Conservation (phyloP, 768 basidiomycete species). For the Tulasnella sp. region DNA sequence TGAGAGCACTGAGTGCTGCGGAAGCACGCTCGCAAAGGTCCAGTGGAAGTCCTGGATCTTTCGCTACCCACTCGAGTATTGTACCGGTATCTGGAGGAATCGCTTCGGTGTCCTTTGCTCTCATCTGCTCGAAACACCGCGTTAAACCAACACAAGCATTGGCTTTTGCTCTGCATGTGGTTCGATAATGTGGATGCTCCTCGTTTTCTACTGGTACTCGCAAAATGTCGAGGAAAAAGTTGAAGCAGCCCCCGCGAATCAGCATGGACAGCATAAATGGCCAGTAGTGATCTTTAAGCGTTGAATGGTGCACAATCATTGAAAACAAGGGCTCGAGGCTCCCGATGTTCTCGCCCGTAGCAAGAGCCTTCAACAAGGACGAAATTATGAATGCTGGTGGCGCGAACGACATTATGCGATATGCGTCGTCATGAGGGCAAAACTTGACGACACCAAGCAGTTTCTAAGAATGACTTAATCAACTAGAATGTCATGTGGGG, state of each 20-base stretch:
- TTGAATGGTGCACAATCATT: constrained; percentile 1
- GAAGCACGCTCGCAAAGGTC: not conserved
- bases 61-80: not conserved
- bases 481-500: too few species aligned
- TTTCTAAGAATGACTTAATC: too few species aligned
- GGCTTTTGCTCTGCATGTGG: not conserved
- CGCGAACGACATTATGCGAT: not conserved
- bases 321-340: not conserved
- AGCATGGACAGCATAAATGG: constrained; percentile 7
- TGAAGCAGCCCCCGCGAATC: not conserved
- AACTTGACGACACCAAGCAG: not conserved
- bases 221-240: not conserved
- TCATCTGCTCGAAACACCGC: constrained; percentile 18
- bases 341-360: too few species aligned
- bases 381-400: not conserved
- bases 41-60: not conserved
- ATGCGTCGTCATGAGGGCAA: constrained; percentile 10
- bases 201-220: not conserved
- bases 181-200: not conserved
- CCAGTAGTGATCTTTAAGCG: not conserved
- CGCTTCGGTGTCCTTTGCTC: not conserved
- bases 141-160: not conserved
- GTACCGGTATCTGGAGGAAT: not conserved
- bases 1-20: not conserved
- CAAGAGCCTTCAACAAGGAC: not conserved